phyloP scores from a whole-genome alignment of 2,329 filamentous ascomycete genomes.

The Tolypocladium pustulatum region DNA sequence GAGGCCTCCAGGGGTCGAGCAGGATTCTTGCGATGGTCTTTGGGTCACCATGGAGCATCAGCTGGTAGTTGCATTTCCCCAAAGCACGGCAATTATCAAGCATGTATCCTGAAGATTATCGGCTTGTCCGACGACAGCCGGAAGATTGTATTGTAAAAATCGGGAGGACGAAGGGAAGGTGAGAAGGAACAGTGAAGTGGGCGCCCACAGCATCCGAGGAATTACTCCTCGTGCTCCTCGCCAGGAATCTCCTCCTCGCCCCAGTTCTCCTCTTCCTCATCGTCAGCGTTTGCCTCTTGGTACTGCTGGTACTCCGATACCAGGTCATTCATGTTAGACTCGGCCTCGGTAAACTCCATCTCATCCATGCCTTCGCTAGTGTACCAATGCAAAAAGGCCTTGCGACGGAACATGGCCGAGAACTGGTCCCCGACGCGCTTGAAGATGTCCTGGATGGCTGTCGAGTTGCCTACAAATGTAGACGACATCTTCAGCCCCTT shows the following conservation, averaged over 20 bases:
- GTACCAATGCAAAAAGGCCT: conserved; percentile 99
- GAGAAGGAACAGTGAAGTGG: neutral
- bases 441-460: conserved; percentile 99
- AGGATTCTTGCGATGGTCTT: neutral
- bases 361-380: conserved; percentile 99
- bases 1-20: neutral
- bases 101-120: neutral
- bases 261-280: conserved; percentile 80
- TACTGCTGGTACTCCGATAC: conserved; percentile 99
- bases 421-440: conserved; percentile 99
- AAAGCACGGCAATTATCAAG: neutral
- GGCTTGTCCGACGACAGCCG: neutral
- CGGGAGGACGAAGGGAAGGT: neutral
- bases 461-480: conserved; percentile 98
- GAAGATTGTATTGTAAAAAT: neutral
- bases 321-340: conserved; percentile 99
- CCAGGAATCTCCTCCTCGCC: conserved; percentile 68
- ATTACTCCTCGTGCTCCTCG: conserved; percentile 53
- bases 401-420: conserved; percentile 99
- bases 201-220: neutral
- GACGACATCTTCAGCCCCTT: conserved; percentile 98
- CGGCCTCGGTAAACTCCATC: conserved; percentile 99
- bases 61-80: no score
- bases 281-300: conserved; percentile 95
- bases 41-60: neutral